These are phyloP conservation scores for Remersonia thermophila DNA, from an alignment of 2,329 filamentous ascomycete genomes.

Conservation along the genomic window DNA sequence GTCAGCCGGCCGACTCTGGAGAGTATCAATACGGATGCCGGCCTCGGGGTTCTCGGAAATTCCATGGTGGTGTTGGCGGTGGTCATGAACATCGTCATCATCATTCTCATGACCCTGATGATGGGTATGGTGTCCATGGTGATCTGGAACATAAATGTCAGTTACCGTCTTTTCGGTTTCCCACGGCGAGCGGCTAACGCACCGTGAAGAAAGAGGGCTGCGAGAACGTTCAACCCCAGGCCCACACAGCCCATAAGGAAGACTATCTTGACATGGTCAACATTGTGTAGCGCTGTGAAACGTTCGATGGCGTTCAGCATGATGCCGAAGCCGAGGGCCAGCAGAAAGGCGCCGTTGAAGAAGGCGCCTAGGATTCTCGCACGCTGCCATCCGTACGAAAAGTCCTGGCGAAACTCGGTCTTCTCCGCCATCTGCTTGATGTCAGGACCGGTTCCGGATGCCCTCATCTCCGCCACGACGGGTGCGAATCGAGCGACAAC, in stretches of 20 bases:
- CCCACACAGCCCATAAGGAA: conserved; percentile 59
- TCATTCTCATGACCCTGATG: too few species aligned
- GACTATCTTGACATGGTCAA: conserved; percentile 53
- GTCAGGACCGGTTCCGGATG: not conserved
- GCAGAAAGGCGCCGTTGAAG: conserved; percentile 66
- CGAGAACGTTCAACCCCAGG: conserved; percentile 54
- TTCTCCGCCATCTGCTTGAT: conserved; percentile 41
- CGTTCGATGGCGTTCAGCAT: conserved; percentile 61
- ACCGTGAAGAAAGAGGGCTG: conserved; percentile 54
- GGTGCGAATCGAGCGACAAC: too few species aligned
- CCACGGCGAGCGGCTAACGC: too few species aligned
- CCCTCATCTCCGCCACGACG: too few species aligned
- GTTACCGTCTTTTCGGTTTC: too few species aligned
- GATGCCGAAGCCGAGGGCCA: conserved; percentile 61
- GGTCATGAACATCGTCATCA: not conserved
- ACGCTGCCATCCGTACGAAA: conserved; percentile 67
- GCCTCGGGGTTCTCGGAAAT: not conserved
- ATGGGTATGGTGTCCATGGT: conserved; percentile 3
- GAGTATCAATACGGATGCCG: not conserved
- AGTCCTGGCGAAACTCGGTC: conserved; percentile 40
- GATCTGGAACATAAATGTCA: conserved; percentile 7
- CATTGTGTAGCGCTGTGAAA: conserved; percentile 45
- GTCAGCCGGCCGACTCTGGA: conserved; percentile 5
- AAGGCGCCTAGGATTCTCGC: conserved; percentile 64
- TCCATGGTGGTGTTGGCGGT: conserved; percentile 1